phyloP scores from a whole-genome alignment of 495 filamentous ascomycete species.

The Tuber brumale region DNA sequence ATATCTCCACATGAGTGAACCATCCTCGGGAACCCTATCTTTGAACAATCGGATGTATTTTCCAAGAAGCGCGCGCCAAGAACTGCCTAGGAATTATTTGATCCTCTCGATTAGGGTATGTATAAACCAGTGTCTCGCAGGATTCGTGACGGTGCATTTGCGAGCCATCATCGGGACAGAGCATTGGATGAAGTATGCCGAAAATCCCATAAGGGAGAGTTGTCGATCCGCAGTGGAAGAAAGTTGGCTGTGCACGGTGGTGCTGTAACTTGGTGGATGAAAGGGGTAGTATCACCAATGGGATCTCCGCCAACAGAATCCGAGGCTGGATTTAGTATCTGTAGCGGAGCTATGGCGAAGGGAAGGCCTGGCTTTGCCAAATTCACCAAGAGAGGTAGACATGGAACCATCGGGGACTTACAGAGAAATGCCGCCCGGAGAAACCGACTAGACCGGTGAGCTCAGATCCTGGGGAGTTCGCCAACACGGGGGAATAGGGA shows the following conservation, averaged over 20 bases:
- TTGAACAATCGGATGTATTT: too few species aligned
- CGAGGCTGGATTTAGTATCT: conserved; percentile 21
- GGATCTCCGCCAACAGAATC: conserved; percentile 26
- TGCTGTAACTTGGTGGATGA: conserved; percentile 63
- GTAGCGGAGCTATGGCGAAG: conserved; percentile 17
- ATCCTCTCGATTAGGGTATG: too few species aligned
- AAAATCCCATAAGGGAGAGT: conserved; percentile 46
- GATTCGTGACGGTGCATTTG: neutral
- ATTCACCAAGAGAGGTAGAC: conserved; percentile 9
- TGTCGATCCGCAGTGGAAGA: conserved; percentile 45
- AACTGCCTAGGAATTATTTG: too few species aligned
- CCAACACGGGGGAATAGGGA: conserved; percentile 24
- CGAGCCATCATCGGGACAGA: conserved; percentile 56
- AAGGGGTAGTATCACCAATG: conserved; percentile 47
- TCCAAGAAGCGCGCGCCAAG: too few species aligned
- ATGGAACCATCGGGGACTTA: conserved; percentile 14
- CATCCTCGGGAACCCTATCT: too few species aligned
- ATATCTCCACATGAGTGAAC: too few species aligned
- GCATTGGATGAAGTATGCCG: conserved; percentile 90
- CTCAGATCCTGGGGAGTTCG: conserved; percentile 55
- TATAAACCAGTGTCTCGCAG: neutral
- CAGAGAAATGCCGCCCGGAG: conserved; percentile 31
- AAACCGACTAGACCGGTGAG: conserved; percentile 47
- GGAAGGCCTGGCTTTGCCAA: conserved; percentile 7
- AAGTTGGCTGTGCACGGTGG: conserved; percentile 48